These are phyloP conservation scores for Sugiyamaella marilandica DNA, from an alignment of 805 yeast genomes.

Conservation along the genomic window DNA sequence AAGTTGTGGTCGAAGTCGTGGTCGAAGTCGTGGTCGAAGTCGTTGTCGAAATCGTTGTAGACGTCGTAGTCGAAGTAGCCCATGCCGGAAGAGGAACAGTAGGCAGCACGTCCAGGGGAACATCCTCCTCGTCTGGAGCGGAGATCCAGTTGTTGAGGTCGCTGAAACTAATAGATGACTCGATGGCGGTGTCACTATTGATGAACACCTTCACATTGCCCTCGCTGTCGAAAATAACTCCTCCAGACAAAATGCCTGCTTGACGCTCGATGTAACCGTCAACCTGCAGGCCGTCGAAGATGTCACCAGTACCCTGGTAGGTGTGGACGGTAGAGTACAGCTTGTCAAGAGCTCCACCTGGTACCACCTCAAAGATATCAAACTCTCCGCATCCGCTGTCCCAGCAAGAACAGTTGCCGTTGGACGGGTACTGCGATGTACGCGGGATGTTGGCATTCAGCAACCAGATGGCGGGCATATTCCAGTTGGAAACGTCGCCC, in stretches of 20 bases:
- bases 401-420: slow-evolving; percentile 88
- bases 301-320: slow-evolving; percentile 3
- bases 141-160: not conserved
- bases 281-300: not conserved
- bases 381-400: slow-evolving; percentile 95
- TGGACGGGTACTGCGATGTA: slow-evolving; percentile 84
- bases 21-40: not conserved
- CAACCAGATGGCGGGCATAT: slow-evolving; percentile 98
- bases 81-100: not conserved
- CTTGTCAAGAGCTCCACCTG: not conserved
- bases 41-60: too few relatives aligned
- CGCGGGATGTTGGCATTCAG: slow-evolving; percentile 95
- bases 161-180: not conserved
- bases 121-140: not conserved
- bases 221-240: slow-evolving; percentile 4
- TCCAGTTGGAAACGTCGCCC: slow-evolving; percentile 48
- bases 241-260: slow-evolving; percentile 1
- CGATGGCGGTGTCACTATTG: not conserved
- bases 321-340: slow-evolving; percentile 1
- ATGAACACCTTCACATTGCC: slow-evolving; percentile 2
- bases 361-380: slow-evolving; percentile 70
- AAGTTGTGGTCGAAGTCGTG: not conserved
- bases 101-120: not conserved
- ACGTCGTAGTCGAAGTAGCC: not conserved
- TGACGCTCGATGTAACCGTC: not conserved